Evolutionary conservation across 164 flowering plant genomes (phyloP).

Genomic region (Euptelea pleiosperma): DNA sequence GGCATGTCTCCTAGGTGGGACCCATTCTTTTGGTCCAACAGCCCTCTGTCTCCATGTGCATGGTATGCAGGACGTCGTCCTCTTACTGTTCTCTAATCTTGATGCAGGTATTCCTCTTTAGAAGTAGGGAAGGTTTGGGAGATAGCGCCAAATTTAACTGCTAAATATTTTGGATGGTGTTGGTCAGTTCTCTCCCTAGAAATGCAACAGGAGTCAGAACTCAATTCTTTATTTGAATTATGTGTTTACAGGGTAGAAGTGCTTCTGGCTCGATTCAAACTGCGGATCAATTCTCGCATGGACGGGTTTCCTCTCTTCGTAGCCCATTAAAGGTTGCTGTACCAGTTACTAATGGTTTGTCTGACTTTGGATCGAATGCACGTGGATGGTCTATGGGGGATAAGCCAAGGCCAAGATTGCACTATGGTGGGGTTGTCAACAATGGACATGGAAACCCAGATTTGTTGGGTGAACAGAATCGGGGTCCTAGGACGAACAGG

Average conservation of each 20-base stretch:
- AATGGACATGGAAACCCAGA: slow-evolving; percentile 39
- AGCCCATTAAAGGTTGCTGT: slow-evolving; percentile 34
- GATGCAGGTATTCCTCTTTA: too few relatives aligned
- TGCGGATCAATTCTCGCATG: slow-evolving; percentile 29
- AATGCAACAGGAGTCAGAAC: neutral
- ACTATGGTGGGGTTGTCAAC: slow-evolving; percentile 30
- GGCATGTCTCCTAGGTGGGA: too few relatives aligned
- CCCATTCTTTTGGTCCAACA: too few relatives aligned
- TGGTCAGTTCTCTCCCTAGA: too few relatives aligned
- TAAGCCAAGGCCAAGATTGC: slow-evolving; percentile 43
- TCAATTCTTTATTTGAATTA: neutral
- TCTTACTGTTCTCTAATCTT: too few relatives aligned
- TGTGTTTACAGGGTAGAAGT: slow-evolving; percentile 41
- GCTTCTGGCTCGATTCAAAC: slow-evolving; percentile 33
- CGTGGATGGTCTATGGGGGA: slow-evolving; percentile 29
- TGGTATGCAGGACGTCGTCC: too few relatives aligned
- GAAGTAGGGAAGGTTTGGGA: neutral
- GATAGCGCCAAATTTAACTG: neutral
- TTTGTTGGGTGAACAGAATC: slow-evolving; percentile 56
- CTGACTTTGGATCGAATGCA: slow-evolving; percentile 38
- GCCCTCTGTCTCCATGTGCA: too few relatives aligned
- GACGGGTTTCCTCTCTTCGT: slow-evolving; percentile 30
- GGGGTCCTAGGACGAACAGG: slow-evolving; percentile 59
- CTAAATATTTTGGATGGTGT: neutral
- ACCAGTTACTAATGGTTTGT: slow-evolving; percentile 29